Evolutionary conservation across 2,329 filamentous ascomycete genomes (phyloP), one percentile per base, ranked within the genome.

Genomic region (Amesomyces nigricolor): DNA sequence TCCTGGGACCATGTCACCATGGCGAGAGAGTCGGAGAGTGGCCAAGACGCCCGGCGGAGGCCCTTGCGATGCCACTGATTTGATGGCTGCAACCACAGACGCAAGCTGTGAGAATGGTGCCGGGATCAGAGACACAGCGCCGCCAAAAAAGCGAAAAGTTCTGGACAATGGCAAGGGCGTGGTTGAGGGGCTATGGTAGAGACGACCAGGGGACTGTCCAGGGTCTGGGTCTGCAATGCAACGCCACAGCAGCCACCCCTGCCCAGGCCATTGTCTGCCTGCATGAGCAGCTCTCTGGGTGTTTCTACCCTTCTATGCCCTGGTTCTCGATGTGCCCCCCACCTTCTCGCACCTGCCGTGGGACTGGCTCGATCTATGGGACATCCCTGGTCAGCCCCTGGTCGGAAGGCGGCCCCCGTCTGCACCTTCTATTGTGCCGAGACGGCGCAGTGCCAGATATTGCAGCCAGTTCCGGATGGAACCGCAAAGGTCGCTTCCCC

Each of bases 361-460:
- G 32, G 32, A 35, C 32, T 17, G 38, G 32, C 11, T 35, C 44
- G 17, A 40, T 42, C 37, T 26, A 4, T 26, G 3, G 22, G 2
- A 1, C 6, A 6, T 5, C 22, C 22, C 22, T 26, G 22, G 22
- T 26, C 22, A 26, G 22, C 22, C 22, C 45, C 35, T 44, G 17
- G 38, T 46, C 57, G 57, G 57, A 54, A 56, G 29, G 16, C 10
- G n/a, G 51, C 50, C 56, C 11, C 56, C 51, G 56, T 35, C 48
- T 52, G 44, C 47, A 51, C 4, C 22, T 26, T 48, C 29, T 53
- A 13, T 26, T 30, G 53, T 38, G 47, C 50, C 48, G 13, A 56
- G 50, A 37, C 50, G 53, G 50, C 57, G 47, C 49, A 56, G 50
- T 46, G 11, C 30, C 35, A 39, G 39, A 59, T 19, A 47, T 45